Evolutionary conservation across 768 basidiomycete genomes (phyloP).

Genomic region (Dictyophora rubrovolvata): DNA sequence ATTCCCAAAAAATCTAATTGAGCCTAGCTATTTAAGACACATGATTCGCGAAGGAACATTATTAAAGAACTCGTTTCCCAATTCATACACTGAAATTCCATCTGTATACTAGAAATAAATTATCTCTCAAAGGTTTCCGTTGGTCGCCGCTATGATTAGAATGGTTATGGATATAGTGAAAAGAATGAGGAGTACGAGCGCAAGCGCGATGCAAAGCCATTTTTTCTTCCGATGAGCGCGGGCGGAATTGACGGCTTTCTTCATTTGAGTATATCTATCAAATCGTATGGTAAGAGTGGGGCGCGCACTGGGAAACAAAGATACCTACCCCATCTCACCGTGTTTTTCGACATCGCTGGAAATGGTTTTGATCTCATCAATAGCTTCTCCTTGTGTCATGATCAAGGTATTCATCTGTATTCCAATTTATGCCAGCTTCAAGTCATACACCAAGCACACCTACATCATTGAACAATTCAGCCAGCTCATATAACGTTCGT

Average conservation of each 20-base stretch:
- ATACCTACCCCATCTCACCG: conserved; percentile 56
- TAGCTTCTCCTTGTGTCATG: conserved; percentile 68
- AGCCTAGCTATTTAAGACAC: background rate
- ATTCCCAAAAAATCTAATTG: background rate
- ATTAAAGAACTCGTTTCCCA: background rate
- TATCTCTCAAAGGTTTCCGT: background rate
- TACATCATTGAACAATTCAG: conserved; percentile 79
- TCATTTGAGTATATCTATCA: conserved; percentile 68
- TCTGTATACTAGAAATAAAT: background rate
- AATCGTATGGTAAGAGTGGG: too few relatives aligned
- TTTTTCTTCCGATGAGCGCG: conserved; percentile 86
- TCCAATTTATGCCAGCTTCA: background rate
- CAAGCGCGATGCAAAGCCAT: conserved; percentile 89
- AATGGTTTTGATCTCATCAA: conserved; percentile 51
- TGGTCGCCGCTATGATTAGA: background rate
- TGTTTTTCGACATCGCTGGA: conserved; percentile 56
- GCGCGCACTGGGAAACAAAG: background rate
- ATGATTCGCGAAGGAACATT: background rate
- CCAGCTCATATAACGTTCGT: conserved; percentile 74
- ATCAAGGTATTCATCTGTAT: conserved; percentile 67
- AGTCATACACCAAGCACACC: conserved; percentile 12
- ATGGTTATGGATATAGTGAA: background rate
- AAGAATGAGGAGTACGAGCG: conserved; percentile 44
- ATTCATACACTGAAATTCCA: background rate
- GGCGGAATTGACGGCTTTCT: conserved; percentile 79